These are phyloP conservation scores for Stylonectria norvegica DNA, from an alignment of 2,329 filamentous ascomycete genomes.

Conservation along the genomic window DNA sequence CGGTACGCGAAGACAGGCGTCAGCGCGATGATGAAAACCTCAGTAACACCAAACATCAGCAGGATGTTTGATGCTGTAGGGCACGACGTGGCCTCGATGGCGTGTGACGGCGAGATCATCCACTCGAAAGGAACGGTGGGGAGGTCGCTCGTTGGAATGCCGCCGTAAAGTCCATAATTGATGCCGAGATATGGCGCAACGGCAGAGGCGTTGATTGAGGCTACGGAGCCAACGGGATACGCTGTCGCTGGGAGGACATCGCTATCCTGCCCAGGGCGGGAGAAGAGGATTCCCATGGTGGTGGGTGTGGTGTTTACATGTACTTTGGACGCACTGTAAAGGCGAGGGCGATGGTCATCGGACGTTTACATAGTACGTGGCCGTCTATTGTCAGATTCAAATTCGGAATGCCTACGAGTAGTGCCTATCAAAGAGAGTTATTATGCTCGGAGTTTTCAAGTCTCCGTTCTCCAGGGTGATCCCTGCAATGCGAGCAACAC, in stretches of 20 bases:
- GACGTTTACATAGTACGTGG: too few species aligned
- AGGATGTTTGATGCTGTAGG: constrained; percentile 12
- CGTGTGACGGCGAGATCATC: constrained; percentile 17
- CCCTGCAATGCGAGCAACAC: too few species aligned
- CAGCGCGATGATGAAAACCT: constrained; percentile 15
- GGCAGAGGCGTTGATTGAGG: constrained; percentile 11
- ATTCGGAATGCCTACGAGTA: too few species aligned
- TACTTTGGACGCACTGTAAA: too few species aligned
- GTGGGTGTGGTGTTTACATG: too few species aligned
- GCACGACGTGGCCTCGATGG: constrained; percentile 8
- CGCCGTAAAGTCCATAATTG: constrained; percentile 16
- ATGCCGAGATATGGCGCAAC: constrained; percentile 19
- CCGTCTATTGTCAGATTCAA: too few species aligned
- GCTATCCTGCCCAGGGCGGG: constrained; percentile 7
- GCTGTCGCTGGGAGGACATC: constrained; percentile 6
- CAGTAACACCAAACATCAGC: constrained; percentile 18
- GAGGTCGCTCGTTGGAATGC: constrained; percentile 5
- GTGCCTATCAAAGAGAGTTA: too few species aligned
- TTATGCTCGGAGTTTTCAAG: too few species aligned
- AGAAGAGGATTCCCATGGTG: constrained; percentile 18
- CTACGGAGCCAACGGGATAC: constrained; percentile 4
- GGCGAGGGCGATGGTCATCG: too few species aligned
- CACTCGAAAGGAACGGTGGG: constrained; percentile 23
- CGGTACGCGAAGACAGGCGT: constrained; percentile 15
- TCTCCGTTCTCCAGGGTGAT: too few species aligned